Percentiles rank a stretch among this genome's conserved stretches.
These are phyloP conservation scores for Brassica balearica DNA, from an alignment of 441 rosid genomes.

Conservation along the genomic window DNA sequence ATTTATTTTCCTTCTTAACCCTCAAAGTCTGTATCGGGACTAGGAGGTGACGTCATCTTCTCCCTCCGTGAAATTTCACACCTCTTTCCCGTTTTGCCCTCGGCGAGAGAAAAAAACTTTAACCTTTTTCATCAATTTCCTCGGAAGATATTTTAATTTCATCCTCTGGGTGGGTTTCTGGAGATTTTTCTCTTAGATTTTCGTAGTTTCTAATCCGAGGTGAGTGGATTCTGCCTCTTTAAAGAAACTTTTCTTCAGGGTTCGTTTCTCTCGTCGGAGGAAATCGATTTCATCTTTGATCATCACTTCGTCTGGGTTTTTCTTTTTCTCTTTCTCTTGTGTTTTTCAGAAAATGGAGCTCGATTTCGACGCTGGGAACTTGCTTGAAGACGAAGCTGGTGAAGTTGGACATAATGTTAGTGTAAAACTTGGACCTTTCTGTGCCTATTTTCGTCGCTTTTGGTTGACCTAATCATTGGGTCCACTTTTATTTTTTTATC, in stretches of 20 bases:
- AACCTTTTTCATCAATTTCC: conserved; percentile 28
- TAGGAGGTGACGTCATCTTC: conserved; percentile 26
- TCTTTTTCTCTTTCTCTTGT: too few relatives aligned
- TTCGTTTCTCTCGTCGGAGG: background rate
- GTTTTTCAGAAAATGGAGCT: conserved; percentile 63
- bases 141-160: background rate
- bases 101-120: conserved; percentile 24
- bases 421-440: conserved; percentile 50
- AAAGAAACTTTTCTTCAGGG: background rate
- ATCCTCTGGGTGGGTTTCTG: conserved; percentile 26
- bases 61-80: conserved; percentile 13
- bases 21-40: too few relatives aligned
- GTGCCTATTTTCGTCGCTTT: conserved; percentile 6
- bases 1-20: too few relatives aligned
- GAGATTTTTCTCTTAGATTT: conserved; percentile 25
- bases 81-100: conserved; percentile 25
- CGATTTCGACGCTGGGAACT: conserved; percentile 58
- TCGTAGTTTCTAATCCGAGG: conserved; percentile 31
- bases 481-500: background rate
- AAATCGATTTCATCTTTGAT: conserved; percentile 35
- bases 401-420: conserved; percentile 56
- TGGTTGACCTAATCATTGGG: background rate
- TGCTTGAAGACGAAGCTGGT: conserved; percentile 64
- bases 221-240: conserved; percentile 13
- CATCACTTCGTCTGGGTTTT: conserved; percentile 19